Conservation (phyloP, 2,329 filamentous ascomycete genomes). For the Penicillium aurantiogriseum region DNA sequence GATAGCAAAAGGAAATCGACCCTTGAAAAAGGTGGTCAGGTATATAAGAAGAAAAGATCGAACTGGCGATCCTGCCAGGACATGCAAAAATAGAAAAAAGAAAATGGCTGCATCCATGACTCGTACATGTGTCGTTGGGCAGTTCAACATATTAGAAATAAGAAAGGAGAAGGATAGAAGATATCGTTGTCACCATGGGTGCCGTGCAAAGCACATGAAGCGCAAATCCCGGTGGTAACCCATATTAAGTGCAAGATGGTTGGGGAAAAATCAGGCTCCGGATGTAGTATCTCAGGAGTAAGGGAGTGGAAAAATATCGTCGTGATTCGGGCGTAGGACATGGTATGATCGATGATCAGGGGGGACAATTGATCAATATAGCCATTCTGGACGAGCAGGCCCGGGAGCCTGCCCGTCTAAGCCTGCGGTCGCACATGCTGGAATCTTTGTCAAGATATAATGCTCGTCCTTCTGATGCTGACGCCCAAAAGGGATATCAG, state of each 20-base stretch:
- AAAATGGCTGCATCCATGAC: constrained; percentile 9
- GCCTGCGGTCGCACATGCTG: neutral
- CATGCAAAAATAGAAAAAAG: constrained; percentile 1
- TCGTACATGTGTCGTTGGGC: constrained; percentile 11
- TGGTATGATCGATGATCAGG: constrained; percentile 3
- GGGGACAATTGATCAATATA: constrained; percentile 4
- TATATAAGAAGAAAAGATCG: constrained; percentile 6
- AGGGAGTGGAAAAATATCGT: constrained; percentile 7
- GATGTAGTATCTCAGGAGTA: constrained; percentile 5
- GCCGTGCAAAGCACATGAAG: constrained; percentile 5
- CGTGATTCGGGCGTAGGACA: neutral
- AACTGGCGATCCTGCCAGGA: constrained; percentile 11
- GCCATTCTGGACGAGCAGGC: neutral
- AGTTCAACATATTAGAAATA: constrained; percentile 5
- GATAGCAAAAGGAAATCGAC: neutral
- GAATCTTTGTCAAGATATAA: neutral
- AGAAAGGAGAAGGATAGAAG: constrained; percentile 2
- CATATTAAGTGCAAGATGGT: constrained; percentile 8
- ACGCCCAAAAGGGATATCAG: neutral
- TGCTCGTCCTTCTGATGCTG: constrained; percentile 2
- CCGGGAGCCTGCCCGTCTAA: neutral
- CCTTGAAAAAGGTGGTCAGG: neutral
- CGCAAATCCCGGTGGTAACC: neutral
- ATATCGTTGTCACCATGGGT: constrained; percentile 9
- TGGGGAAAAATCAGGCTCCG: constrained; percentile 1